phyloP scores from a whole-genome alignment of 371 early-diverging fungal genomes.

The Syncephalastrum sp. region DNA sequence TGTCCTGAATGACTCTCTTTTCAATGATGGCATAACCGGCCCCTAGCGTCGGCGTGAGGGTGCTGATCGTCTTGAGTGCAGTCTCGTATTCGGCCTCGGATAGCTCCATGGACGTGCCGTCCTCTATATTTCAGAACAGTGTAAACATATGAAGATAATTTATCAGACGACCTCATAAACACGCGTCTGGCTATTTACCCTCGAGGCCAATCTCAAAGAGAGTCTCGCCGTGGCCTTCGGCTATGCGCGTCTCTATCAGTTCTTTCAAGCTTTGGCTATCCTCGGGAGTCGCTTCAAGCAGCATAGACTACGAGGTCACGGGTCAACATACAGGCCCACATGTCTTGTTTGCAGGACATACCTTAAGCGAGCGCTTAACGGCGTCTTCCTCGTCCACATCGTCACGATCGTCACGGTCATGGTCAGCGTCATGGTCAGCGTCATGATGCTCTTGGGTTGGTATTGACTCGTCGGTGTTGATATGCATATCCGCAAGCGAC shows the following conservation, averaged over 20 bases:
- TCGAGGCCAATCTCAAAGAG: constrained; percentile 78
- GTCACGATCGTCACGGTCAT: too few relatives aligned
- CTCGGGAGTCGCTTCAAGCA: constrained; percentile 41
- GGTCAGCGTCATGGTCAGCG: too few relatives aligned
- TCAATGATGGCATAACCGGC: constrained; percentile 71
- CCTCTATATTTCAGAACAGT: constrained; percentile 40
- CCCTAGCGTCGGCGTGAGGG: constrained; percentile 42
- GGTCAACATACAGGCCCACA: too few relatives aligned
- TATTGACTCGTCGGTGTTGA: too few relatives aligned
- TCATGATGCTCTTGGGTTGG: too few relatives aligned
- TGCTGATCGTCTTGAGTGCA: constrained; percentile 46
- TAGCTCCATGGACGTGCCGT: constrained; percentile 70
- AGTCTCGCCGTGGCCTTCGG: constrained; percentile 72
- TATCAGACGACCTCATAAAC: not conserved
- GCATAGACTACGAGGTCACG: not conserved
- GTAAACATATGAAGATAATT: not conserved
- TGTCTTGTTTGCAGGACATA: too few relatives aligned
- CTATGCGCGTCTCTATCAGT: constrained; percentile 51
- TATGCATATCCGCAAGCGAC: too few relatives aligned
- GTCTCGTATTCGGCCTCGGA: constrained; percentile 56
- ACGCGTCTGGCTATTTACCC: constrained; percentile 40
- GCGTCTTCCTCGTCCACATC: too few relatives aligned
- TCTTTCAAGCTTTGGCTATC: constrained; percentile 43
- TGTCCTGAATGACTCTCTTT: constrained; percentile 13
- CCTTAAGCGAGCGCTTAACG: too few relatives aligned